Percentiles rank a stretch among this genome's conserved stretches.
Evolutionary conservation across 2,329 filamentous ascomycete genomes (phyloP).

Genomic region (Sphaerulina vaccinii): DNA sequence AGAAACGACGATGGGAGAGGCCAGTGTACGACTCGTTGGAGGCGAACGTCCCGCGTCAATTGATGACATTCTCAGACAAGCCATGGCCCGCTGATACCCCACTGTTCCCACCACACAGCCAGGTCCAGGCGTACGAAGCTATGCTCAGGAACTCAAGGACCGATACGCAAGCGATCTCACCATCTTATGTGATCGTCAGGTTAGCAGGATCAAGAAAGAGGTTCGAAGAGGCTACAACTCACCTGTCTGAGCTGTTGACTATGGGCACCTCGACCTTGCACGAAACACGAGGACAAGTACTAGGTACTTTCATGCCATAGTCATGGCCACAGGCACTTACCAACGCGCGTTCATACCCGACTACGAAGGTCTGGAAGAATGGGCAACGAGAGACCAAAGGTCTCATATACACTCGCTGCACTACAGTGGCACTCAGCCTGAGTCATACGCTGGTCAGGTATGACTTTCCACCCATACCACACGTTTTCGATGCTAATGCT

Average conservation of each 20-base stretch:
- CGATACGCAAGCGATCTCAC: no score
- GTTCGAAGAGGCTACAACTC: no score
- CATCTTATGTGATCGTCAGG: no score
- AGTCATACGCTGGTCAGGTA: constrained; percentile 11
- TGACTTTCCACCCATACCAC: background rate
- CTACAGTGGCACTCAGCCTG: background rate
- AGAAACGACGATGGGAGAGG: background rate
- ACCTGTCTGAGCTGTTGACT: background rate
- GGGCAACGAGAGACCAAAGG: background rate
- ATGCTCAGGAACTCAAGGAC: no score
- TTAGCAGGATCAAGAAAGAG: no score
- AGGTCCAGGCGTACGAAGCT: no score
- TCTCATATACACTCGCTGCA: constrained; percentile 5
- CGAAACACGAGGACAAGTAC: background rate
- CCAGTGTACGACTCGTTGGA: constrained; percentile 20
- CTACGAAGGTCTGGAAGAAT: constrained; percentile 1
- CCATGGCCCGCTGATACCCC: constrained; percentile 6
- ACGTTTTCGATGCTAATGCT: background rate
- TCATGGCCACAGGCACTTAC: constrained; percentile 16
- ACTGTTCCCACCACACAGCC: constrained; percentile 7
- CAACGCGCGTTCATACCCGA: constrained; percentile 7
- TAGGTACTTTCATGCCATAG: constrained; percentile 6
- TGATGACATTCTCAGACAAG: constrained; percentile 22
- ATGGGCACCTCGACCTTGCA: background rate
- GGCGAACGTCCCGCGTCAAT: constrained; percentile 18